Percentiles rank a stretch among this genome's conserved stretches.
phyloP scores from a whole-genome alignment of 495 filamentous ascomycete species.

The Halenospora varia region DNA sequence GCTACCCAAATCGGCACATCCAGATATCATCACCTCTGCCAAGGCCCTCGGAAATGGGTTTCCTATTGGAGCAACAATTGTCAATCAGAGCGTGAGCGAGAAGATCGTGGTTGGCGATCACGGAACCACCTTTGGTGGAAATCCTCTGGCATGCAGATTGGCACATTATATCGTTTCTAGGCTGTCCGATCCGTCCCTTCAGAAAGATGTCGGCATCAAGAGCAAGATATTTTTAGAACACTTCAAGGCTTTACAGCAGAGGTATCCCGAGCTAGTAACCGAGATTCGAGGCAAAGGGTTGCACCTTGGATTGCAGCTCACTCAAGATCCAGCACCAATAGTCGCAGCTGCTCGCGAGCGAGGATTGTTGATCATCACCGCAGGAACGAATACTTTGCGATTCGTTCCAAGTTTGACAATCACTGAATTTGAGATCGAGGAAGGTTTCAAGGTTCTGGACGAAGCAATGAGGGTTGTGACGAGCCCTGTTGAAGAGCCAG shows the following conservation, averaged over 20 bases:
- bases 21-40: slow-evolving; percentile 88
- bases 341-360: slow-evolving; percentile 83
- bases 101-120: slow-evolving; percentile 91
- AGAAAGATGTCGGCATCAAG: slow-evolving; percentile 60
- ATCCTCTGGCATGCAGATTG: slow-evolving; percentile 80
- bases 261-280: slow-evolving; percentile 66
- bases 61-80: slow-evolving; percentile 88
- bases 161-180: slow-evolving; percentile 80
- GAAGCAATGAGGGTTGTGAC: slow-evolving; percentile 53
- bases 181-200: slow-evolving; percentile 61
- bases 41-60: slow-evolving; percentile 97
- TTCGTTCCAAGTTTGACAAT: slow-evolving; percentile 84
- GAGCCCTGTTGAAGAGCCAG: slow-evolving; percentile 1
- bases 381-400: slow-evolving; percentile 80
- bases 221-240: slow-evolving; percentile 57
- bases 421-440: slow-evolving; percentile 67
- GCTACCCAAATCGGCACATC: slow-evolving; percentile 75
- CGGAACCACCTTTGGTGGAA: slow-evolving; percentile 95
- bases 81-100: slow-evolving; percentile 69
- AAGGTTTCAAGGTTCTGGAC: slow-evolving; percentile 71
- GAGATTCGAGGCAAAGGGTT: slow-evolving; percentile 82
- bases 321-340: slow-evolving; percentile 61
- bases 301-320: slow-evolving; percentile 81
- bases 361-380: slow-evolving; percentile 86
- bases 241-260: slow-evolving; percentile 57